Evolutionary conservation across 129 eudicot genomes (phyloP).

Genomic region (Arctium minus): DNA sequence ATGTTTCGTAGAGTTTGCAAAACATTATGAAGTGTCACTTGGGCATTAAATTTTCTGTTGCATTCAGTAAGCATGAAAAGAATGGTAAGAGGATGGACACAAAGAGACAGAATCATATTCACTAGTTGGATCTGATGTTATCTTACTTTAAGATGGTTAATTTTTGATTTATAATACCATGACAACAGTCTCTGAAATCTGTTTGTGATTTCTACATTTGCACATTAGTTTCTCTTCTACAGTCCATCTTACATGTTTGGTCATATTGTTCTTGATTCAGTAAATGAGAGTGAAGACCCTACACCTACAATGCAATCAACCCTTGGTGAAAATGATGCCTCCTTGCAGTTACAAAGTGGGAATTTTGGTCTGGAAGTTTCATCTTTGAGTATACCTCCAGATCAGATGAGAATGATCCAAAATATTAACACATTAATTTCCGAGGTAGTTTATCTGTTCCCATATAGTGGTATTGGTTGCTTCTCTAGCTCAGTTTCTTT

Average conservation of each 20-base stretch:
- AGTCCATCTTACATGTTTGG: not conserved
- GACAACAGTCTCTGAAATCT: not conserved
- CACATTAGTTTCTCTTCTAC: not conserved
- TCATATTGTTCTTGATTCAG: slow-evolving; percentile 9
- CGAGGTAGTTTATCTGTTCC: slow-evolving; percentile 49
- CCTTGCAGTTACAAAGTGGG: slow-evolving; percentile 34
- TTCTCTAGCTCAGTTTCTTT: not conserved
- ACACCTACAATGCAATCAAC: slow-evolving; percentile 28
- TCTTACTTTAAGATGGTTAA: no score
- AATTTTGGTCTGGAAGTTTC: slow-evolving; percentile 48
- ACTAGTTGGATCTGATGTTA: no score
- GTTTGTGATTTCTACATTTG: not conserved
- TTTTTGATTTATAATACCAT: not conserved
- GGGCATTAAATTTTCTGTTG: not conserved
- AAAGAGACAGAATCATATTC: no score
- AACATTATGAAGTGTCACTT: not conserved
- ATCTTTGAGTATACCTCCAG: slow-evolving; percentile 67
- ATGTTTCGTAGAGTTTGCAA: no score
- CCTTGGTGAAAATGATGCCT: slow-evolving; percentile 37
- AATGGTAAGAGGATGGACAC: no score
- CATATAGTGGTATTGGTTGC: not conserved
- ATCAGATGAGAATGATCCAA: slow-evolving; percentile 71
- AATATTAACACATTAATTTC: slow-evolving; percentile 71
- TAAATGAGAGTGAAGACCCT: slow-evolving; percentile 33
- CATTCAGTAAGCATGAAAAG: no score